Percentiles rank a stretch among this genome's conserved stretches.
phyloP scores from a whole-genome alignment of 1,139 yeast genomes.

The Pneumocystis murina region DNA sequence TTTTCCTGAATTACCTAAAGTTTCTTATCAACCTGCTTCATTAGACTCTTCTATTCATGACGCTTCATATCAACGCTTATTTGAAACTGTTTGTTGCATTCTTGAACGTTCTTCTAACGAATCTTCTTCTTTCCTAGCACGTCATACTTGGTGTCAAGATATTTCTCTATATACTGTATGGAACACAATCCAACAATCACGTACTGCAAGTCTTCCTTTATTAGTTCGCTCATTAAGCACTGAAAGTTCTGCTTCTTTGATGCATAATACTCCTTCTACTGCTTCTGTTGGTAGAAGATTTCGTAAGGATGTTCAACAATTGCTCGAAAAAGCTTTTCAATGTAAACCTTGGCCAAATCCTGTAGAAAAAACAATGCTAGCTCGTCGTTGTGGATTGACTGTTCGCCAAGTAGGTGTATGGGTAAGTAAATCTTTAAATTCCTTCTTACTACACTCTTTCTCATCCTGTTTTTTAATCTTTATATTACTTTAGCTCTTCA shows the following conservation, averaged over 20 bases:
- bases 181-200: not conserved
- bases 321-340: not conserved
- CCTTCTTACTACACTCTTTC: not conserved
- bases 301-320: not conserved
- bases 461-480: too few relatives aligned
- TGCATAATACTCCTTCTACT: not conserved
- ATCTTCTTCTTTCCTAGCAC: not conserved
- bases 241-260: not conserved
- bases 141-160: not conserved
- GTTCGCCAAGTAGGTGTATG: not conserved
- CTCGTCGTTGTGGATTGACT: not conserved
- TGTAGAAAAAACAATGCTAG: not conserved
- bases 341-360: not conserved
- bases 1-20: too few relatives aligned
- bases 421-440: not conserved
- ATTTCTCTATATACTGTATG: not conserved
- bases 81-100: not conserved
- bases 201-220: not conserved
- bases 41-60: not conserved
- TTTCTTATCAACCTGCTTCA: too few relatives aligned
- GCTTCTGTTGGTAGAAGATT: not conserved
- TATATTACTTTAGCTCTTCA: too few relatives aligned
- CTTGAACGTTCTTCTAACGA: not conserved
- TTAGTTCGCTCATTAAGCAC: not conserved
- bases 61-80: not conserved